Evolutionary conservation across 768 basidiomycete genomes (phyloP).

Genomic region (Pluteus cervinus): DNA sequence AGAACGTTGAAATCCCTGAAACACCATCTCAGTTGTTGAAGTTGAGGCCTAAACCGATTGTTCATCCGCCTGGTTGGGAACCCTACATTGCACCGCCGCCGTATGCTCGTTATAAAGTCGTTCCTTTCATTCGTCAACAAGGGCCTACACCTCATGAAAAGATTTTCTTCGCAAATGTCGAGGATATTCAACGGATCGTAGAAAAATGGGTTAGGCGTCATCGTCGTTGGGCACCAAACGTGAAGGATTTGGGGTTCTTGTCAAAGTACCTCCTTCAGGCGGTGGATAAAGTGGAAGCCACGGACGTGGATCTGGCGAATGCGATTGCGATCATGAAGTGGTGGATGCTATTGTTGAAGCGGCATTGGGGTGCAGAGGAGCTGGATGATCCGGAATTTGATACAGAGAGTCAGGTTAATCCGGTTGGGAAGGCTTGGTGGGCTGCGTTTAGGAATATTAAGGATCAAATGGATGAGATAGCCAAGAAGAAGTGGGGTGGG

Average conservation of each 20-base stretch:
- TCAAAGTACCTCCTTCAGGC: slow-evolving; percentile 65
- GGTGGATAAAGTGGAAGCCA: slow-evolving; percentile 46
- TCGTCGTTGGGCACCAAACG: slow-evolving; percentile 54
- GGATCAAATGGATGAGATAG: slow-evolving; percentile 56
- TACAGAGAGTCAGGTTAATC: slow-evolving; percentile 27
- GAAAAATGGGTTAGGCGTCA: slow-evolving; percentile 73
- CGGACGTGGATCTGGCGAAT: slow-evolving; percentile 60
- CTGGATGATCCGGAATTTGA: slow-evolving; percentile 26
- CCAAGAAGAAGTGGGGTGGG: slow-evolving; percentile 69
- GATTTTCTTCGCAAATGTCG: slow-evolving; percentile 52
- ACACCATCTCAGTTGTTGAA: slow-evolving; percentile 40
- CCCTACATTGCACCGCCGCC: slow-evolving; percentile 48
- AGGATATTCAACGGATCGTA: slow-evolving; percentile 68
- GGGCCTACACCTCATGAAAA: slow-evolving; percentile 52
- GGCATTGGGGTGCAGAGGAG: slow-evolving; percentile 49
- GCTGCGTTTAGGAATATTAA: slow-evolving; percentile 66
- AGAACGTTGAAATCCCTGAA: slow-evolving; percentile 32
- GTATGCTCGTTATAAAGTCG: slow-evolving; percentile 42
- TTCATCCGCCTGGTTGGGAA: slow-evolving; percentile 32
- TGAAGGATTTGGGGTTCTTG: slow-evolving; percentile 72
- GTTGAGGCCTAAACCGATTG: slow-evolving; percentile 46
- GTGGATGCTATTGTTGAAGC: slow-evolving; percentile 71
- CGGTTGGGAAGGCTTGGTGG: slow-evolving; percentile 78
- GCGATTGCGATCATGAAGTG: slow-evolving; percentile 70
- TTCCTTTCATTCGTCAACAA: slow-evolving; percentile 52